These are phyloP conservation scores for Penicillium sp. DNA, from an alignment of 2,329 filamentous ascomycete genomes.

Conservation along the genomic window DNA sequence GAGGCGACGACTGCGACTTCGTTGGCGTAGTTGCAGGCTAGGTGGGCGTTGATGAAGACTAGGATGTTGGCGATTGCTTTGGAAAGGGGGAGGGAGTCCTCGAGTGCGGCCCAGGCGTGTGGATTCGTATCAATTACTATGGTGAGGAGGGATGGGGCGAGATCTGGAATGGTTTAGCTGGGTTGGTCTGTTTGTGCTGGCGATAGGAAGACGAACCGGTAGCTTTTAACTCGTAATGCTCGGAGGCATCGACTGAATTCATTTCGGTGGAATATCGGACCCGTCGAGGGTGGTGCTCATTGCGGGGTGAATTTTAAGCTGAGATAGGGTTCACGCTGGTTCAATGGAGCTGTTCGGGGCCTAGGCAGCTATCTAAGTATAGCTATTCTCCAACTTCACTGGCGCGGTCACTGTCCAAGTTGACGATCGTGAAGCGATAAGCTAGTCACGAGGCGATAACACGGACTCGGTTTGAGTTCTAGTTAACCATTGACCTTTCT, in stretches of 20 bases:
- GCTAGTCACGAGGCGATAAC: constrained; percentile 13
- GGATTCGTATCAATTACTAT: constrained; percentile 96
- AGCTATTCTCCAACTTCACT: neutral
- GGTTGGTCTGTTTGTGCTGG: neutral
- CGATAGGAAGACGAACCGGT: constrained; percentile 38
- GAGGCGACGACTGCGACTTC: constrained; percentile 88
- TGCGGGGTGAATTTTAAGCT: neutral
- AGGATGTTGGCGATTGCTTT: constrained; percentile 83
- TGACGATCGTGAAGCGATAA: constrained; percentile 8
- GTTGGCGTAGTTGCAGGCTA: constrained; percentile 90
- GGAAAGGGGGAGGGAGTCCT: constrained; percentile 70
- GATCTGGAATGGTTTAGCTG: constrained; percentile 38
- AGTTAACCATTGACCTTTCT: no score
- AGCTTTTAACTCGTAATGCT: constrained; percentile 50
- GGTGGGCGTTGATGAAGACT: constrained; percentile 94
- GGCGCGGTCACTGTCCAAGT: neutral
- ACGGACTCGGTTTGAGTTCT: no score
- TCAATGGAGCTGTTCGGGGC: neutral
- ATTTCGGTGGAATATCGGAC: constrained; percentile 42
- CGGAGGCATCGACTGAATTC: constrained; percentile 63
- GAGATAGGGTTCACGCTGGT: neutral
- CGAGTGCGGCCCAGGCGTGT: constrained; percentile 81
- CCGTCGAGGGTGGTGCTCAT: constrained; percentile 14
- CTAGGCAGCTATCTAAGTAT: neutral
- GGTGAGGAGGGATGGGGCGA: constrained; percentile 75